Evolutionary conservation across 2,329 filamentous ascomycete species (phyloP).

Genomic region (Colletotrichum filicis): DNA sequence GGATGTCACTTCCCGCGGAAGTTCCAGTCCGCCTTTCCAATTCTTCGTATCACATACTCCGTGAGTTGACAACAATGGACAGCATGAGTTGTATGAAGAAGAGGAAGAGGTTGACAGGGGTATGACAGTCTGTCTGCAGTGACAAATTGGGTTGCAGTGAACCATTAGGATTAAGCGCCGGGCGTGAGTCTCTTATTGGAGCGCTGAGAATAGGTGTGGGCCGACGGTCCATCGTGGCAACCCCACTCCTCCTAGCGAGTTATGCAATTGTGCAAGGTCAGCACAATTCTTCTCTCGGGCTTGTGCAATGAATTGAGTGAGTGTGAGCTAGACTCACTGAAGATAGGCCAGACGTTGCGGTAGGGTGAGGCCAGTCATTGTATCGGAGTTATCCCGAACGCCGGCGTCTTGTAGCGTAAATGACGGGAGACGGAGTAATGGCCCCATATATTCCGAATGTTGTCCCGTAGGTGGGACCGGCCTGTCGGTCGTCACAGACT

Average conservation of each 20-base stretch:
- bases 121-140: neutral
- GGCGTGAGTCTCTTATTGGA: neutral
- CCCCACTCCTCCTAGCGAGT: neutral
- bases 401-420: no score
- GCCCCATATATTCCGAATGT: neutral
- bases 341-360: neutral
- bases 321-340: neutral
- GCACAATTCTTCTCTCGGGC: neutral
- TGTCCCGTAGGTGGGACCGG: neutral
- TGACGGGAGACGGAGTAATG: neutral
- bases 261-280: neutral
- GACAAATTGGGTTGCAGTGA: neutral
- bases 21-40: neutral
- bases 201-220: neutral
- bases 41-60: neutral
- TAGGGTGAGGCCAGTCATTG: neutral
- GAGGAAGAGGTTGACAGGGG: neutral
- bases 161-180: conserved; percentile 27
- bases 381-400: neutral
- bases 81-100: neutral
- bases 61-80: neutral
- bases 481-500: no score
- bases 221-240: neutral
- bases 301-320: neutral
- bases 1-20: fast-evolving